These are phyloP conservation scores for Babjeviella inositovora DNA, from an alignment of 805 yeast species.

Conservation along the genomic window DNA sequence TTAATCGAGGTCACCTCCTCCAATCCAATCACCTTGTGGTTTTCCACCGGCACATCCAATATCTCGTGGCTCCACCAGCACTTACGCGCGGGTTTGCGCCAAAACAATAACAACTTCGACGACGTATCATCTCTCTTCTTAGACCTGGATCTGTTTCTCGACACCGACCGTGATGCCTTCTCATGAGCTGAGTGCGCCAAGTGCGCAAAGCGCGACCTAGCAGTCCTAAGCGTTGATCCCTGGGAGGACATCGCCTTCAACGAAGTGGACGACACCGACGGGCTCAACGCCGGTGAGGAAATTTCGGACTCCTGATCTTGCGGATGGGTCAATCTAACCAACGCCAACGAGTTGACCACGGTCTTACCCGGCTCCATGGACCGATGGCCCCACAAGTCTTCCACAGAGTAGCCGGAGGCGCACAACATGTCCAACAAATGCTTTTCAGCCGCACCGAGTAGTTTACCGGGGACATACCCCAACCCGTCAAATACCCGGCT, in stretches of 20 bases:
- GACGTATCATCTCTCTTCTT: constrained; percentile 17
- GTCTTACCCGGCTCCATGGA: constrained; percentile 79
- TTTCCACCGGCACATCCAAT: constrained; percentile 17
- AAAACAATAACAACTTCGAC: constrained; percentile 65
- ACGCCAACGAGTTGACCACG: constrained; percentile 70
- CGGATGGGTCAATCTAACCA: constrained; percentile 36
- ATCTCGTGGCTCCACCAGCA: constrained; percentile 90
- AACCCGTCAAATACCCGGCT: constrained; percentile 65
- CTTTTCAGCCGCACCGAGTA: constrained; percentile 80
- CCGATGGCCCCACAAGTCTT: constrained; percentile 76
- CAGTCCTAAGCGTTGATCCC: constrained; percentile 9
- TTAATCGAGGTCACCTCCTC: constrained; percentile 30
- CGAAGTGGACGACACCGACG: constrained; percentile 10
- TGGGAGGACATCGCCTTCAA: constrained; percentile 12
- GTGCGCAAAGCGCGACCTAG: constrained; percentile 41
- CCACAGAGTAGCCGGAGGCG: constrained; percentile 60
- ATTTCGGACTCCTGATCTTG: constrained; percentile 3
- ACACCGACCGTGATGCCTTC: constrained; percentile 40
- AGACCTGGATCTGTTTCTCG: constrained; percentile 24
- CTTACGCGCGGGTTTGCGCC: constrained; percentile 97
- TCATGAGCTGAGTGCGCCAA: constrained; percentile 47
- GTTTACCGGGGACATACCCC: constrained; percentile 37
- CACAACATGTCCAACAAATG: constrained; percentile 92
- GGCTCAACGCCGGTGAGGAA: constrained; percentile 4
- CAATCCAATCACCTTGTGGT: constrained; percentile 9